Conservation (phyloP, 2,329 filamentous ascomycete species). For the Aspergillus terreus region DNA sequence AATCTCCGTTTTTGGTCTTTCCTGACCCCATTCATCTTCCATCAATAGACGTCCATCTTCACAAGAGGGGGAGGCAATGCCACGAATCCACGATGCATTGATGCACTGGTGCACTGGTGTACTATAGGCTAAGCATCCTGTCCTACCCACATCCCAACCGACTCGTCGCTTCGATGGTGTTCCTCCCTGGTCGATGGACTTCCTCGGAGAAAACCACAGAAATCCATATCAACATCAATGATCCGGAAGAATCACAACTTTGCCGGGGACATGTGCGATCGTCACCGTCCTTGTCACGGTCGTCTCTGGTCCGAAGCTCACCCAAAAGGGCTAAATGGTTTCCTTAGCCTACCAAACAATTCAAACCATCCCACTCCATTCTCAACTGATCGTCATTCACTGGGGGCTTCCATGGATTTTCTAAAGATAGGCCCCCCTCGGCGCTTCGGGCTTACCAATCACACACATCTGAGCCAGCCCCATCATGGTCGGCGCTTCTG, state of each 20-base stretch:
- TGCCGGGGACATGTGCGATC: no score
- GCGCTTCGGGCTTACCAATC: conserved; percentile 26
- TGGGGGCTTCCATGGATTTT: conserved; percentile 1
- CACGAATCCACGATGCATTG: no score
- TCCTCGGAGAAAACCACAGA: not conserved
- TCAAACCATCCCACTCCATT: no score
- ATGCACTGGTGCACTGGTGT: no score
- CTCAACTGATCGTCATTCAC: not conserved
- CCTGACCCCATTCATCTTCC: not conserved
- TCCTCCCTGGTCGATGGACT: not conserved
- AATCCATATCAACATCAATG: not conserved
- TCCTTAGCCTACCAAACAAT: no score
- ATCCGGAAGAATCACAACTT: no score
- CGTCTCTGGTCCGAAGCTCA: no score
- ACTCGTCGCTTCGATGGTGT: not conserved
- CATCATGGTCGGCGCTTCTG: conserved; percentile 16
- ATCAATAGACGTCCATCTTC: no score
- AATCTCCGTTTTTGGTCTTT: conserved; percentile 12
- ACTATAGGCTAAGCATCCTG: no score
- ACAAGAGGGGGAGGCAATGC: no score
- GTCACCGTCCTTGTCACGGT: no score
- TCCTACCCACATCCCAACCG: not conserved
- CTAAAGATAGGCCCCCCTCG: conserved; percentile 29
- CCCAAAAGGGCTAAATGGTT: no score
- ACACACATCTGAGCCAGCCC: conserved; percentile 13